phyloP scores from a whole-genome alignment of 306 rosid genomes.

The Coriaria nepalensis region DNA sequence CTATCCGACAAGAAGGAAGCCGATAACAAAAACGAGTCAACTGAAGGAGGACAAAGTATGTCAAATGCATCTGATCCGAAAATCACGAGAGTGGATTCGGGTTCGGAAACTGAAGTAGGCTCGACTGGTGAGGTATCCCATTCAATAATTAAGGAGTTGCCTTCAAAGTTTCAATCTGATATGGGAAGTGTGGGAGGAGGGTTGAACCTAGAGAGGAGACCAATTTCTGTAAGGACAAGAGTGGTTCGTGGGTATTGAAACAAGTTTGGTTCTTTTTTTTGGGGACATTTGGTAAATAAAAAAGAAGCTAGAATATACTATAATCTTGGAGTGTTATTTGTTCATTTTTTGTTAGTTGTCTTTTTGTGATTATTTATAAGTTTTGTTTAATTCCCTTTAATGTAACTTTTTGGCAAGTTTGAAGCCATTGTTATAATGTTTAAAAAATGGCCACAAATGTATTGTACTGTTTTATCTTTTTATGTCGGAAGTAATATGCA shows the following conservation, averaged over 20 bases:
- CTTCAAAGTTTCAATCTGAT: slow-evolving; percentile 25
- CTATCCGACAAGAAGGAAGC: slow-evolving; percentile 14
- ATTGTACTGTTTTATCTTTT: too few species aligned
- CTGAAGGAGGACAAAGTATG: slow-evolving; percentile 2
- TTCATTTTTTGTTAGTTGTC: too few species aligned
- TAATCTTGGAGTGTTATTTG: too few species aligned
- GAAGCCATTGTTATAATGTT: too few species aligned
- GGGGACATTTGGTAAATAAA: slow-evolving; percentile 13
- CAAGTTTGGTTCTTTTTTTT: neutral
- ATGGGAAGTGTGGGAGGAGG: slow-evolving; percentile 14
- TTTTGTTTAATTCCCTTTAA: neutral
- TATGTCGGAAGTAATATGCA: too few species aligned
- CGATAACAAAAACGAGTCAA: slow-evolving; percentile 15
- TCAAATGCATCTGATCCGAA: slow-evolving; percentile 13
- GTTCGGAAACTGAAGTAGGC: slow-evolving; percentile 23
- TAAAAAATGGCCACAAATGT: too few species aligned
- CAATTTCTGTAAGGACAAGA: slow-evolving; percentile 43
- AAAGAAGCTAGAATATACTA: too few species aligned
- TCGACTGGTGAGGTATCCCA: slow-evolving; percentile 3
- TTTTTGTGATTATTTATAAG: too few species aligned
- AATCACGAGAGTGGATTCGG: slow-evolving; percentile 19
- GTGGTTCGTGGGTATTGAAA: slow-evolving; percentile 18
- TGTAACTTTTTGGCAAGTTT: too few species aligned
- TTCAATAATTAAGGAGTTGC: slow-evolving; percentile 6
- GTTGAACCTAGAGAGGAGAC: slow-evolving; percentile 33